phyloP scores from a whole-genome alignment of 345 rosid species.

The Geranium rotundifolium region DNA sequence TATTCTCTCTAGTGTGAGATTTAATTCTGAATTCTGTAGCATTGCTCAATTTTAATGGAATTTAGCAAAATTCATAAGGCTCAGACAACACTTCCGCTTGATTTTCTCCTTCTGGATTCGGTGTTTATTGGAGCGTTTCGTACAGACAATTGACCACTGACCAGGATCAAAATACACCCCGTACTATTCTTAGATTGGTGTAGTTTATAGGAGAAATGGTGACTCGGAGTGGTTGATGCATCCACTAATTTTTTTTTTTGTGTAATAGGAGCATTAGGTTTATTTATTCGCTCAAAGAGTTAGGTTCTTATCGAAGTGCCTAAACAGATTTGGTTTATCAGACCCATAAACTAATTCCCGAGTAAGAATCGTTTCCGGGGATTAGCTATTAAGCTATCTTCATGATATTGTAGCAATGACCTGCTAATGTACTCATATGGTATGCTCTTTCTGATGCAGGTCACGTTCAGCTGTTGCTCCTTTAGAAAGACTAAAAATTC shows the following conservation, averaged over 20 bases:
- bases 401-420: background rate
- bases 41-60: too few relatives aligned
- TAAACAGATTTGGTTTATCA: background rate
- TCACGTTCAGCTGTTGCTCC: constrained; percentile 78
- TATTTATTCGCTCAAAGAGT: too few relatives aligned
- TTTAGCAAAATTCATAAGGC: too few relatives aligned
- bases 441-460: constrained; percentile 16
- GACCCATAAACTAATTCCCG: background rate
- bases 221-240: background rate
- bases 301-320: background rate
- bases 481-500: constrained; percentile 57
- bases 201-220: background rate
- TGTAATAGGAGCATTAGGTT: background rate
- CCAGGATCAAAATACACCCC: background rate
- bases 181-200: background rate
- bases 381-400: background rate
- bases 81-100: too few relatives aligned
- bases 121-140: background rate
- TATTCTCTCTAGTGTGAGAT: too few relatives aligned
- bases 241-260: background rate
- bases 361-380: background rate
- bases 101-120: background rate
- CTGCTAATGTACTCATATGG: background rate
- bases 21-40: too few relatives aligned
- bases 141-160: background rate